Evolutionary conservation across 139 green algal genomes (phyloP), one percentile per base, ranked within the genome.

Genomic region (Micromonas commoda): DNA sequence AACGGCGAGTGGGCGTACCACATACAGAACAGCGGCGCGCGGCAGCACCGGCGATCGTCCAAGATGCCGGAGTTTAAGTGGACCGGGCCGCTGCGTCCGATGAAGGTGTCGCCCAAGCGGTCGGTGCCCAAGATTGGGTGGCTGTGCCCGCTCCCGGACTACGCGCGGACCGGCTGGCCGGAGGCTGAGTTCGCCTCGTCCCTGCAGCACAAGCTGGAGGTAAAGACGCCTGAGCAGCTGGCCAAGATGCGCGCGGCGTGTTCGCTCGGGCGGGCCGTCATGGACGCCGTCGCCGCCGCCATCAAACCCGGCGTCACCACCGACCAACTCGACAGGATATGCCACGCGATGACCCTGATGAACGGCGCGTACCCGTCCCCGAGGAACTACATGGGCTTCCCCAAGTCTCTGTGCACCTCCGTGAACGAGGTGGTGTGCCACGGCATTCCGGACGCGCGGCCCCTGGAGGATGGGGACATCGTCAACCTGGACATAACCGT

Each of bases 381-480:
- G 1, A 84, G 93, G 39, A 96, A 96, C 81, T 97, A 97, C 84
- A 92, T 87, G 85, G 90, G 91, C 85, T 97, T 97, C 79, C 95
- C 95, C 35, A 99, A 99, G 85, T 92, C 82, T 2, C 91, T 97
- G 3, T 99, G 95, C 87, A 98, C 95, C 19, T 94, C 86, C 37
- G 86, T 99, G 35, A 98, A 99, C 76, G 95, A 99, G 88, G 87
- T 99, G 33, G 96, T 99, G 69, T 99, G 95, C 84, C 95, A 99
- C 84, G 95, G 95, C 71, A 98, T 99, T 64, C 95, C 95, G 1
- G 95, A 99, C 82, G 67, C 77, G 45, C 85, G 95, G 5, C 85
- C 89, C 76, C 86, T 99, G 38, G n/a, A 92, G 71, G 85, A 94
- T 0, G 95, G 95, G 0, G 95, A 99, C 87, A 97, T 98, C 13